These are phyloP conservation scores for Penicillium corylophilum DNA, from an alignment of 2,329 filamentous ascomycete species.

Conservation along the genomic window DNA sequence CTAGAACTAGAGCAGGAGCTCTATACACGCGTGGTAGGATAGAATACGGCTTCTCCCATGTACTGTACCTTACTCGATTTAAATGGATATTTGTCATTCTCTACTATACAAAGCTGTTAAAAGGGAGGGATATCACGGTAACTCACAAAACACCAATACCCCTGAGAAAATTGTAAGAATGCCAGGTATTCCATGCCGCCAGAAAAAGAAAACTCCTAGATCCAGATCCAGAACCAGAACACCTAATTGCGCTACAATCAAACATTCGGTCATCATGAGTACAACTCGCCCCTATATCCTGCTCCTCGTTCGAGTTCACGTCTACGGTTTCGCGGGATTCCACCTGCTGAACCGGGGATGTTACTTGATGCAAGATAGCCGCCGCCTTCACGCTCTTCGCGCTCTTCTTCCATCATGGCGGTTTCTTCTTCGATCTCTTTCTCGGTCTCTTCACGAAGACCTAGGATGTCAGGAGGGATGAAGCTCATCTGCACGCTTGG, in stretches of 20 bases:
- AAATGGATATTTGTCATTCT: constrained; percentile 10
- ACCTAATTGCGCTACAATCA: not conserved
- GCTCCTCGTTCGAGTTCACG: constrained; percentile 36
- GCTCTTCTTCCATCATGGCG: constrained; percentile 37
- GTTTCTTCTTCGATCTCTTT: constrained; percentile 47
- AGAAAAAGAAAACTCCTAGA: constrained; percentile 1
- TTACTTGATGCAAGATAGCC: constrained; percentile 14
- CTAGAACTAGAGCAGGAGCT: not conserved
- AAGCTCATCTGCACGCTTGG: constrained; percentile 83
- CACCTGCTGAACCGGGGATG: constrained; percentile 21
- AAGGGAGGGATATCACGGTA: constrained; percentile 22
- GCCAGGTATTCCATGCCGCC: not conserved
- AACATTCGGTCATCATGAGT: constrained; percentile 24
- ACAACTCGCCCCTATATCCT: constrained; percentile 39
- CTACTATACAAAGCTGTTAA: constrained; percentile 16
- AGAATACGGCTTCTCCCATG: not conserved
- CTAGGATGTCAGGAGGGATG: constrained; percentile 74
- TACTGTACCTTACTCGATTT: not conserved
- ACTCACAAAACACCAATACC: constrained; percentile 7
- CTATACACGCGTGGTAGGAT: not conserved
- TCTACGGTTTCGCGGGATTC: constrained; percentile 29
- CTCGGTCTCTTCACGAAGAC: constrained; percentile 50
- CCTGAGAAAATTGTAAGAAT: constrained; percentile 1
- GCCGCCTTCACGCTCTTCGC: constrained; percentile 40
- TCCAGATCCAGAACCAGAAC: constrained; percentile 4